Percentiles rank a stretch among this genome's conserved stretches.
Conservation (phyloP, 306 rosid genomes). For the Prinsepia uniflora region DNA sequence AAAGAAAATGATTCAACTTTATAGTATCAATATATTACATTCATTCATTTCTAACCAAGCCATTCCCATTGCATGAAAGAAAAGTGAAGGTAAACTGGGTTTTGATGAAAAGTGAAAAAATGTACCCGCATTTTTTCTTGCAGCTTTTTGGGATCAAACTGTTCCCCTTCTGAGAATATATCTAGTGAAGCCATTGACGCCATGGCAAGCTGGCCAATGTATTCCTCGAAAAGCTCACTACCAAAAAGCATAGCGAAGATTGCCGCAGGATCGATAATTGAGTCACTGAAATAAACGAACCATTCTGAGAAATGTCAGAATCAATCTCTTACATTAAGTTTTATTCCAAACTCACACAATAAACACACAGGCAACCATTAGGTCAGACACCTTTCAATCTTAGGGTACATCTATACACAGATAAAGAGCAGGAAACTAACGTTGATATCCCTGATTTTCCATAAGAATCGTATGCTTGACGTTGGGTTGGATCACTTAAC, state of each 20-base stretch:
- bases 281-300: slow-evolving; percentile 53
- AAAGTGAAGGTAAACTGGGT: not conserved
- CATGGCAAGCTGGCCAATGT: slow-evolving; percentile 96
- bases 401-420: slow-evolving; percentile 11
- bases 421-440: slow-evolving; percentile 43
- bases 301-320: slow-evolving; percentile 21
- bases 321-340: not conserved
- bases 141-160: slow-evolving; percentile 74
- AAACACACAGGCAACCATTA: not conserved
- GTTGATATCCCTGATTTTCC: slow-evolving; percentile 97
- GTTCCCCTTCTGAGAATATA: slow-evolving; percentile 82
- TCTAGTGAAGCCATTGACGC: slow-evolving; percentile 97
- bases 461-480: slow-evolving; percentile 82
- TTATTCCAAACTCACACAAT: not conserved
- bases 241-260: slow-evolving; percentile 99
- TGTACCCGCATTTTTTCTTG: slow-evolving; percentile 94
- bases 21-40: not conserved
- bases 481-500: slow-evolving; percentile 76
- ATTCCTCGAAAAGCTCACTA: slow-evolving; percentile 97
- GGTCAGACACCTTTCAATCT: slow-evolving; percentile 18
- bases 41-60: not conserved
- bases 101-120: not conserved
- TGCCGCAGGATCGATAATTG: slow-evolving; percentile 96
- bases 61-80: not conserved
- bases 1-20: not conserved